Evolutionary conservation across 2,329 filamentous ascomycete species (phyloP).

Genomic region (Emmonsiellopsis sp.): DNA sequence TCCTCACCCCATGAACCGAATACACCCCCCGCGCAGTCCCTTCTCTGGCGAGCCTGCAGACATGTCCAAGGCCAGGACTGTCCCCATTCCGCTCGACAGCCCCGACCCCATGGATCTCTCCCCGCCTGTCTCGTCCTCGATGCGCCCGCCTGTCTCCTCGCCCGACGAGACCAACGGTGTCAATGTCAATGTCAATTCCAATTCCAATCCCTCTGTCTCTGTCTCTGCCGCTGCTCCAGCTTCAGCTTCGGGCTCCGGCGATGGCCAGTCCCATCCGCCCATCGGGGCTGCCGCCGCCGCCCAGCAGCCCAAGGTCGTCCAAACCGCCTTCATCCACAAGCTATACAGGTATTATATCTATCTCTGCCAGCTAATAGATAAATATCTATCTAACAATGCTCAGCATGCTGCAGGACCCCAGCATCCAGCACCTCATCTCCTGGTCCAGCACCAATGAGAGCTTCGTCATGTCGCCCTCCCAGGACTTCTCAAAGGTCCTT

Average conservation of each 20-base stretch:
- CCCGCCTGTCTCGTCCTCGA: conserved; percentile 36
- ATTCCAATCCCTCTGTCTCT: conserved; percentile 12
- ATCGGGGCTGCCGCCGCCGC: conserved; percentile 46
- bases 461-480: conserved; percentile 97
- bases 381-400: conserved; percentile 12
- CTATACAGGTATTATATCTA: conserved; percentile 72
- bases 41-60: conserved; percentile 32
- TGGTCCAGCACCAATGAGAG: conserved; percentile 93
- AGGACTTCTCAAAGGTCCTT: conserved; percentile 95
- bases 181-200: conserved; percentile 20
- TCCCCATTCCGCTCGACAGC: conserved; percentile 40
- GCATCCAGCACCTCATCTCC: conserved; percentile 89
- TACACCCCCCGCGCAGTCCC: conserved; percentile 36
- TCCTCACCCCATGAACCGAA: conserved; percentile 31
- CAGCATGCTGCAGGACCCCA: conserved; percentile 93
- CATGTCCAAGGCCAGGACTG: conserved; percentile 41
- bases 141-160: conserved; percentile 36
- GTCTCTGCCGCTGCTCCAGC: neutral
- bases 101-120: conserved; percentile 49
- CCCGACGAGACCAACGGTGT: conserved; percentile 21
- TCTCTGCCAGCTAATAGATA: conserved; percentile 7
- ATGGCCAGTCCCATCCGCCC: conserved; percentile 20
- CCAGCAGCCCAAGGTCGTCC: conserved; percentile 93
- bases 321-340: conserved; percentile 98
- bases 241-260: conserved; percentile 9